Percentiles rank a stretch among this genome's conserved stretches.
Conservation (phyloP, 192 early-diverging fungal species). For the Umbelopsis isabellina region DNA sequence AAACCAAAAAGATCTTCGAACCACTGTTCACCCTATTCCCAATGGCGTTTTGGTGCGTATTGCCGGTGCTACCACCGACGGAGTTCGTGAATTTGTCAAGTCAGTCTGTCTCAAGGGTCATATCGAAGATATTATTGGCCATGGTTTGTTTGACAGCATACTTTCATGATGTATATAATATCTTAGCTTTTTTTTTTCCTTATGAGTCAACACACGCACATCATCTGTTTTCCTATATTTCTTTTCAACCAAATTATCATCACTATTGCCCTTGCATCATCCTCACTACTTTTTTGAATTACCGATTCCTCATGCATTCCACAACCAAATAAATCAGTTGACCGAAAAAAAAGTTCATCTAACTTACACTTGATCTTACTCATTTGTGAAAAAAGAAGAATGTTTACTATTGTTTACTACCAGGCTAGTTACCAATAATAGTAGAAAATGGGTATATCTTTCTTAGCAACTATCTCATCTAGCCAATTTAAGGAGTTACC, state of each 20-base stretch:
- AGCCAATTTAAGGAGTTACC: too few species aligned
- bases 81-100: constrained; percentile 44
- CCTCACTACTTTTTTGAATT: not conserved
- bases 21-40: constrained; percentile 29
- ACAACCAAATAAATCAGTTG: too few species aligned
- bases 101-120: constrained; percentile 33
- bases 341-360: too few species aligned
- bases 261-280: constrained; percentile 4
- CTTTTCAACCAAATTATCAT: not conserved
- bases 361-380: too few species aligned
- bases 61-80: constrained; percentile 40
- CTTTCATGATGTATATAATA: constrained; percentile 26
- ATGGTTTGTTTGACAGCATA: constrained; percentile 37
- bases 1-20: constrained; percentile 22
- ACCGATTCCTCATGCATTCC: not conserved
- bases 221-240: not conserved
- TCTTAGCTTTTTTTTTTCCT: constrained; percentile 1
- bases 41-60: constrained; percentile 35
- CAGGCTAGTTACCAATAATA: too few species aligned
- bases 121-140: constrained; percentile 32
- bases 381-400: not conserved
- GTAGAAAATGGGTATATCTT: not conserved
- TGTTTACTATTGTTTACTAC: not conserved
- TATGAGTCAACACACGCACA: not conserved
- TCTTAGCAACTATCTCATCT: constrained; percentile 16